These are phyloP conservation scores for Pouteria glomerata DNA, from an alignment of 148 eudicot genomes.

Conservation along the genomic window DNA sequence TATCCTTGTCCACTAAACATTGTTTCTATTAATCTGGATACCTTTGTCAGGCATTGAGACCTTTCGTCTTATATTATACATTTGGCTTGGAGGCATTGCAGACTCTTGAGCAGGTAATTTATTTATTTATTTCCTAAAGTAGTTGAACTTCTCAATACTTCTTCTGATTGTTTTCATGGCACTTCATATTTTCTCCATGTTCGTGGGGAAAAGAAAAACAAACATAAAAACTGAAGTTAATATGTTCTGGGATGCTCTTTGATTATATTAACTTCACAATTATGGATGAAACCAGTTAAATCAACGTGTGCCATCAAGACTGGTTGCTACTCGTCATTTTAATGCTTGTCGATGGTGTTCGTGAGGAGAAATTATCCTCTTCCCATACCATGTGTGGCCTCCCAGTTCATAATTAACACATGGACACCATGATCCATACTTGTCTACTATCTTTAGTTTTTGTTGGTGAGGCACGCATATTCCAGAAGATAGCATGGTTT, in stretches of 20 bases:
- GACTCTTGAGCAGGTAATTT: conserved; percentile 52
- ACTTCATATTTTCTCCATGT: background rate
- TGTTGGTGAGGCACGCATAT: too few relatives aligned
- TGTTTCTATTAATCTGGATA: background rate
- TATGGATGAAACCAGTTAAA: background rate
- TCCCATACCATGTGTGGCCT: too few relatives aligned
- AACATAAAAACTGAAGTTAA: too few relatives aligned
- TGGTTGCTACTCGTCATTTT: background rate
- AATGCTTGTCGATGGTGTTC: background rate
- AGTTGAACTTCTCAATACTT: background rate
- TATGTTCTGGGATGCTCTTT: background rate
- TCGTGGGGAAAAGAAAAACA: background rate
- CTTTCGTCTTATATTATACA: conserved; percentile 69
- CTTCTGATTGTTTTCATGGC: background rate
- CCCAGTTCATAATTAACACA: too few relatives aligned
- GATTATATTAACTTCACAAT: background rate
- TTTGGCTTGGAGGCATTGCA: conserved; percentile 50
- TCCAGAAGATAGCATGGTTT: too few relatives aligned
- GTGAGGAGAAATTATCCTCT: too few relatives aligned
- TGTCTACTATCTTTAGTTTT: too few relatives aligned
- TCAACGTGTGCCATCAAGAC: background rate
- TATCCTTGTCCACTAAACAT: background rate
- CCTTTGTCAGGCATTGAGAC: conserved; percentile 56
- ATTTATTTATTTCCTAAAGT: background rate
- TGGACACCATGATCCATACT: too few relatives aligned